Evolutionary conservation across 2,329 filamentous ascomycete species (phyloP).

Genomic region (Knufia petricola): DNA sequence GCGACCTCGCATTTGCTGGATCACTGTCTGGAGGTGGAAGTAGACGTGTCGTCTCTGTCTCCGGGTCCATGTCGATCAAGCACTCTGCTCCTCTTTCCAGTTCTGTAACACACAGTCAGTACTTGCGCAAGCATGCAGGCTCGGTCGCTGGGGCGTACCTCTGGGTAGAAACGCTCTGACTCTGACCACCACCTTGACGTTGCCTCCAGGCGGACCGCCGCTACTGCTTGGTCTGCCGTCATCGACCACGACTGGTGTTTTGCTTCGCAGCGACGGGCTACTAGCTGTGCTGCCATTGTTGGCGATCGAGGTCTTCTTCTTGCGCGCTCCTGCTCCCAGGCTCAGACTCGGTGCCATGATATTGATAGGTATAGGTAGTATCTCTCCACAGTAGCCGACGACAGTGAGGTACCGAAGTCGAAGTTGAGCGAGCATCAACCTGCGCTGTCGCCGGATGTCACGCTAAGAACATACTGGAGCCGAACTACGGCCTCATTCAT

Average conservation of each 20-base stretch:
- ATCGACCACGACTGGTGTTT: conserved; percentile 55
- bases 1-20: conserved; percentile 42
- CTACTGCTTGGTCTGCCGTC: conserved; percentile 32
- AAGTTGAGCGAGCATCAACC: conserved; percentile 19
- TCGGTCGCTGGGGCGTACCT: conserved; percentile 43
- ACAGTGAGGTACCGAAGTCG: conserved; percentile 14
- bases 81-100: conserved; percentile 71
- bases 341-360: conserved; percentile 20
- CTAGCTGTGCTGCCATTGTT: conserved; percentile 43
- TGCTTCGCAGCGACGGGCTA: conserved; percentile 65
- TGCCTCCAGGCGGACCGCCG: conserved; percentile 53
- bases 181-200: conserved; percentile 73
- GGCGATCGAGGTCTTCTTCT: conserved; percentile 9
- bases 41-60: conserved; percentile 74
- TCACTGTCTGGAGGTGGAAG: conserved; percentile 54
- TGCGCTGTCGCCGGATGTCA: too few species aligned
- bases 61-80: conserved; percentile 82
- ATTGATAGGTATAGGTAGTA: conserved; percentile 12
- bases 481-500: too few species aligned
- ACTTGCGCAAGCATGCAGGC: conserved; percentile 14
- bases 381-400: conserved; percentile 15
- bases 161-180: conserved; percentile 69
- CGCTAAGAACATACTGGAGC: not conserved
- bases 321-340: conserved; percentile 1
- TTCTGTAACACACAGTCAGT: conserved; percentile 47